Evolutionary conservation across 2,329 filamentous ascomycete species (phyloP).

Genomic region (Diaporthe vexans): DNA sequence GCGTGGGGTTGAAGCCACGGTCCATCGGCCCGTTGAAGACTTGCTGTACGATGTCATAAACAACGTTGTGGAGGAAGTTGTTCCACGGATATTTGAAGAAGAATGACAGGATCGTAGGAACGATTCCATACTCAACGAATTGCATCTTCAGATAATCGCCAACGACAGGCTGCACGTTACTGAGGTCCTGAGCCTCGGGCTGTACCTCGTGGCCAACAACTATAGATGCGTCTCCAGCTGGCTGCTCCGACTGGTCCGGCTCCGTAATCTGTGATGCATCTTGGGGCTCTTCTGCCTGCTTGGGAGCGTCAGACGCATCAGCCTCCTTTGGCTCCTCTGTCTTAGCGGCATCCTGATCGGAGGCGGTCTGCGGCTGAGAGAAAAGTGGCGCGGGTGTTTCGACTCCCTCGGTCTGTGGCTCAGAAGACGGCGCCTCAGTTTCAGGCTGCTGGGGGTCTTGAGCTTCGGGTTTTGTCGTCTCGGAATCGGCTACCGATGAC

Average conservation of each 20-base stretch:
- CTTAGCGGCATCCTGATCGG: constrained; percentile 28
- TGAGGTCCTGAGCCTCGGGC: constrained; percentile 42
- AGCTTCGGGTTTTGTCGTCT: constrained; percentile 29
- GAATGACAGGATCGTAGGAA: constrained; percentile 95
- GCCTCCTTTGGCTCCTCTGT: constrained; percentile 21
- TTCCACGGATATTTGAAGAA: constrained; percentile 99
- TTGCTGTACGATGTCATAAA: constrained; percentile 98
- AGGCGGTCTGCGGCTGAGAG: constrained; percentile 37
- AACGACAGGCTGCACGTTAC: constrained; percentile 76
- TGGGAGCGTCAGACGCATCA: constrained; percentile 9
- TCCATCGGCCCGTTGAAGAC: constrained; percentile 99
- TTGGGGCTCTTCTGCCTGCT: constrained; percentile 14
- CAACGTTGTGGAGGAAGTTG: constrained; percentile 98
- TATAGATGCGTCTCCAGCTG: constrained; percentile 49
- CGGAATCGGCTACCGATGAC: constrained; percentile 38
- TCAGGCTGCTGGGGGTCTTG: constrained; percentile 41
- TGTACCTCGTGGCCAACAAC: constrained; percentile 45
- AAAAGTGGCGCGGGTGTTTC: constrained; percentile 76
- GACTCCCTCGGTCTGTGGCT: constrained; percentile 60
- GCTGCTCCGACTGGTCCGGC: constrained; percentile 35
- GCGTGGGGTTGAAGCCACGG: constrained; percentile 88
- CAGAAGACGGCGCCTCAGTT: constrained; percentile 36
- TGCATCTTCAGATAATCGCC: constrained; percentile 96
- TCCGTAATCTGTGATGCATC: constrained; percentile 35
- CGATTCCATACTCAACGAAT: constrained; percentile 94